phyloP scores from a whole-genome alignment of 805 yeast species.

The Starmerella ratchasimensis region DNA sequence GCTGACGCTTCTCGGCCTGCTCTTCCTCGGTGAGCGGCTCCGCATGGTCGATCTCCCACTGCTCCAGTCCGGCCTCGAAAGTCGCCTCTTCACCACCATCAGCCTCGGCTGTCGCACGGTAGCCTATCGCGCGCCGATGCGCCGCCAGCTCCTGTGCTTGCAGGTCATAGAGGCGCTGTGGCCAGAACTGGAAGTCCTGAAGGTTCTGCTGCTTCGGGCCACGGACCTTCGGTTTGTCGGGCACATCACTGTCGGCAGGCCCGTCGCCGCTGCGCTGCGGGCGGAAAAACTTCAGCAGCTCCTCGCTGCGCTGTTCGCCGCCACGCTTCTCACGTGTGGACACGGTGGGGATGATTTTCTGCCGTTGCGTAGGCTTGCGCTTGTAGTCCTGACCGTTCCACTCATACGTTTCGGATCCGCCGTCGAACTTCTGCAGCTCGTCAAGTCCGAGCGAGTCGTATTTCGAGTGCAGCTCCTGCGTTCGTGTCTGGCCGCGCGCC shows the following conservation, averaged over 20 bases:
- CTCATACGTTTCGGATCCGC: conserved; percentile 73
- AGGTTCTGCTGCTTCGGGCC: conserved; percentile 75
- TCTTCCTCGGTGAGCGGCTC: conserved; percentile 66
- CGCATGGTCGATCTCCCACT: conserved; percentile 60
- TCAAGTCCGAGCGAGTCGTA: conserved; percentile 80
- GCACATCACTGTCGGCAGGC: conserved; percentile 1
- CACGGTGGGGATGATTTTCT: conserved; percentile 24
- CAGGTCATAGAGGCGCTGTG: conserved; percentile 58
- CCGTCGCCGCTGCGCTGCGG: conserved; percentile 11
- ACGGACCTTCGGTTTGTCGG: conserved; percentile 33
- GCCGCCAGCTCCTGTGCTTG: conserved; percentile 71
- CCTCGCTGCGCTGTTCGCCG: conserved; percentile 16
- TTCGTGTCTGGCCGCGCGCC: conserved; percentile 66
- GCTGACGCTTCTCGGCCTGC: conserved; percentile 50
- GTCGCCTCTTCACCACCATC: conserved; percentile 39
- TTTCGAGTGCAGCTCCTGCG: conserved; percentile 63
- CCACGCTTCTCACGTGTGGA: conserved; percentile 18
- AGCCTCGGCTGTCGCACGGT: conserved; percentile 50
- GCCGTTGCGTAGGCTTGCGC: conserved; percentile 26
- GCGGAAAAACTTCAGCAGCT: conserved; percentile 15
- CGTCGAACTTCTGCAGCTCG: conserved; percentile 81
- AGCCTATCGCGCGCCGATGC: conserved; percentile 53
- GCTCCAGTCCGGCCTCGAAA: conserved; percentile 38
- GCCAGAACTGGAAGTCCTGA: conserved; percentile 84
- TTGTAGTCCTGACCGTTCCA: conserved; percentile 92